Evolutionary conservation across 1,139 yeast species (phyloP), one percentile per base, ranked within the genome.

Genomic region (Taphrina flavorubra): DNA sequence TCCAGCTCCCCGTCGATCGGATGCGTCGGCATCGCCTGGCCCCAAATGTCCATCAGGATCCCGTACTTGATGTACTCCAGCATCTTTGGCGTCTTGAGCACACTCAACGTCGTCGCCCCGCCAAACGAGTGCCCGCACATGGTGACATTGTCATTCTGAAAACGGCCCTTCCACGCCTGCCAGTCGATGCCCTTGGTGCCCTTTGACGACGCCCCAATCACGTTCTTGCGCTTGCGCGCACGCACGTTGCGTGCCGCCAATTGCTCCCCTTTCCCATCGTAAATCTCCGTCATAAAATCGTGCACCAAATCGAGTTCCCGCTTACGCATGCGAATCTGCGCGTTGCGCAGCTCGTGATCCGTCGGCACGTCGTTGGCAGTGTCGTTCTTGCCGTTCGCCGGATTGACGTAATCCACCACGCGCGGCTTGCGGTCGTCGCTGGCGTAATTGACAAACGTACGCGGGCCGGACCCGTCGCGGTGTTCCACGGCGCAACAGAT

Each of bases 401-500:
- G 63, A 13, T 42, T 18, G 46, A 65, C 42, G 44, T 65, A 65
- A 34, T 57, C 55, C 25, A 65, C 68, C 16, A 46, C 58, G 20
- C 68, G 57, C 16, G 68, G 44, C 7, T 37, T 16, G 16, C 55
- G 42, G 16, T 47, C 51, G 31, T 25, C 31, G 31, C 31, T 4
- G 7, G 34, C 49, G 42, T 49, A 51, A 18, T 65, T 65, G 51
- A 65, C 68, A 39, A 65, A 57, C 20, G 68, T 57, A 16, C 58
- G 31, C 6, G 68, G 68, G 1, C 68, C 73, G 13, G 72, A 65
- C 11, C 67, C 62, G 51, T 73, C 75, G 18, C 74, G 69, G 55
- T 73, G 75, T 46, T 73, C 75, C 18, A 72, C 64, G 0, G 71
- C 73, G 46, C 72, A 51, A 11, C 73, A 74, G 31, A 73, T 59